Base-by-base conservation (phyloP, 331 rosid species). In the Dryas integrifolia region DNA sequence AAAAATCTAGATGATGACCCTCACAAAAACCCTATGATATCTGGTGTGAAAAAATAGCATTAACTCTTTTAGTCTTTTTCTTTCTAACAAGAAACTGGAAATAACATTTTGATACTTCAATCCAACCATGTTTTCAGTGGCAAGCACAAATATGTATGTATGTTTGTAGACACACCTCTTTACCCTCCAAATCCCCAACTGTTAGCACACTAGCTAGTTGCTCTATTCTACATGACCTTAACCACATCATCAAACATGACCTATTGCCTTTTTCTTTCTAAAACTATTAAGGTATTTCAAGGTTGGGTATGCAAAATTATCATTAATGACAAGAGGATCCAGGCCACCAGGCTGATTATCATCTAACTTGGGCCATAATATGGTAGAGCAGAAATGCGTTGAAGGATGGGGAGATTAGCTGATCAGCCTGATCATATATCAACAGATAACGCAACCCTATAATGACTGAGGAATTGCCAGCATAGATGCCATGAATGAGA, bases 241-340 rank as follows among this genome's bases (percentile, higher is more conserved):
- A 39, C 39, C 35, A 53, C 40, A 2, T 39, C 4, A 18, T 16
- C 73, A 70, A 5, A 70, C 45, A 8, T 57, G 14, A 58, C 4
- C 65, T 70, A 24, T 56, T 56, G 5, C 53, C 21, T 8, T 70
- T 70, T 70, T 64, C 21, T 70, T 70, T 56, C 10, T 43, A 18
- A 51, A 18, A 0, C 26, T 16, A 30, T 1, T 39, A 51, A 35
- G 15, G 9, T 18, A 50, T 50, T 9, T 7, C 47, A 67, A 6
- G 12, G 47, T 41, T 43, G 11, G 26, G 46, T 14, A 49, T 14
- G 72, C 47, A n/a, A 38, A 8, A 51, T 46, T n/a, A 4, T 50
- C 60, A 35, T 40, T n/a, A 35, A 68, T 1, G 11, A 38, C 38
- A 15, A 15, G 5, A 18, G 9, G 0, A 68, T 21, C 60, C 30